Conservation (phyloP, 2,329 filamentous ascomycete genomes). For the Fusarium armeniacum region DNA sequence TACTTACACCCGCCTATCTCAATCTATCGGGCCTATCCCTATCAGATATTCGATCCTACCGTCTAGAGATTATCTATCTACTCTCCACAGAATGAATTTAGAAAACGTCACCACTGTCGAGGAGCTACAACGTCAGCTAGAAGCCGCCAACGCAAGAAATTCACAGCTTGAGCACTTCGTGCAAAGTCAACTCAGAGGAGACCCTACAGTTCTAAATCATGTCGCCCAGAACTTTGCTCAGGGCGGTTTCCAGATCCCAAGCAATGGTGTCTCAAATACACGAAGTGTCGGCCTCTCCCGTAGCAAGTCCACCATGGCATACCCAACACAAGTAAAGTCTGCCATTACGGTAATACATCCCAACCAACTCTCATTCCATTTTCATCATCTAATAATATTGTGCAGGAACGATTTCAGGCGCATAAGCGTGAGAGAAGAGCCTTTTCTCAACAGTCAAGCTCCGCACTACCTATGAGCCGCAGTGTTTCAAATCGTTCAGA, state of each 20-base stretch:
- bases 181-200: slow-evolving; percentile 40
- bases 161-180: slow-evolving; percentile 45
- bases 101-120: slow-evolving; percentile 40
- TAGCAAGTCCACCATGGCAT: slow-evolving; percentile 51
- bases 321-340: slow-evolving; percentile 46
- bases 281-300: slow-evolving; percentile 46
- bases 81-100: slow-evolving; percentile 46
- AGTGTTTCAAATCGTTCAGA: slow-evolving; percentile 60
- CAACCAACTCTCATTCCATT: slow-evolving; percentile 7
- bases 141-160: slow-evolving; percentile 42
- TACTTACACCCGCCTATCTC: slow-evolving; percentile 36
- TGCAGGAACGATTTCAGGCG: slow-evolving; percentile 41
- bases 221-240: slow-evolving; percentile 36
- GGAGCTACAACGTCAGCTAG: slow-evolving; percentile 49
- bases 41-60: slow-evolving; percentile 17
- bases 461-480: slow-evolving; percentile 61
- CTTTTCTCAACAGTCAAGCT: slow-evolving; percentile 50
- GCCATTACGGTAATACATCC: slow-evolving; percentile 43
- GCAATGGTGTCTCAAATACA: slow-evolving; percentile 41
- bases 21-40: slow-evolving; percentile 30
- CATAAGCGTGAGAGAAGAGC: slow-evolving; percentile 45
- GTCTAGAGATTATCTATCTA: slow-evolving; percentile 3
- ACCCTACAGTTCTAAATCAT: slow-evolving; percentile 39
- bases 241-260: slow-evolving; percentile 36
- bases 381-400: slow-evolving; percentile 31